Evolutionary conservation across 1,139 yeast species (phyloP).

Genomic region (Candida sanyaensis): DNA sequence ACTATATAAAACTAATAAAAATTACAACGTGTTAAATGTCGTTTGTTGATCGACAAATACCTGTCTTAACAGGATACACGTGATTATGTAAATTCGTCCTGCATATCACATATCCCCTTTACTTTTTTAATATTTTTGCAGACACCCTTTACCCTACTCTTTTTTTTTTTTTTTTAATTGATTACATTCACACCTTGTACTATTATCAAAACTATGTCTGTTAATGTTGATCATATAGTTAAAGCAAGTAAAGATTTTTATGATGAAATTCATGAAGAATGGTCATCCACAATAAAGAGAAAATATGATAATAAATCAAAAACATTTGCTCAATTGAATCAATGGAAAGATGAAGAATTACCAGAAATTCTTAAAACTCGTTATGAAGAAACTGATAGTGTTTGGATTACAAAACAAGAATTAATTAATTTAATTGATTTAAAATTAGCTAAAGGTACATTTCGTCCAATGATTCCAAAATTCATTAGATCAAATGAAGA

Average conservation of each 20-base stretch:
- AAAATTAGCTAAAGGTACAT: constrained; percentile 52
- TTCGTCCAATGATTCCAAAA: constrained; percentile 46
- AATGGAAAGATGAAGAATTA: constrained; percentile 33
- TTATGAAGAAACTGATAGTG: constrained; percentile 16
- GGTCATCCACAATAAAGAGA: constrained; percentile 18
- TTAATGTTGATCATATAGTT: constrained; percentile 8
- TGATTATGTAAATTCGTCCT: too few relatives aligned
- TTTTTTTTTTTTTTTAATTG: too few relatives aligned
- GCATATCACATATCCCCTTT: background rate
- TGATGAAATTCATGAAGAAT: constrained; percentile 11
- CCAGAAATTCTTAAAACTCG: constrained; percentile 26
- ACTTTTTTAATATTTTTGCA: background rate
- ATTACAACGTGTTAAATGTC: too few relatives aligned
- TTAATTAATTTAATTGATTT: constrained; percentile 46
- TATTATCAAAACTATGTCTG: constrained; percentile 2
- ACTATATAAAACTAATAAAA: too few relatives aligned
- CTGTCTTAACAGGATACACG: too few relatives aligned
- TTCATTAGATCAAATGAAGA: constrained; percentile 38
- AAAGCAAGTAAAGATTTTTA: constrained; percentile 13
- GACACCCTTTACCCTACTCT: background rate
- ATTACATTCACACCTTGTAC: too few relatives aligned
- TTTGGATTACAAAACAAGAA: constrained; percentile 39
- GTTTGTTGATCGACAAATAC: too few relatives aligned
- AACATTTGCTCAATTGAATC: constrained; percentile 34
- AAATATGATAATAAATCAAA: constrained; percentile 22